Evolutionary conservation across 345 rosid species (phyloP).

Genomic region (Reutealis trisperma): DNA sequence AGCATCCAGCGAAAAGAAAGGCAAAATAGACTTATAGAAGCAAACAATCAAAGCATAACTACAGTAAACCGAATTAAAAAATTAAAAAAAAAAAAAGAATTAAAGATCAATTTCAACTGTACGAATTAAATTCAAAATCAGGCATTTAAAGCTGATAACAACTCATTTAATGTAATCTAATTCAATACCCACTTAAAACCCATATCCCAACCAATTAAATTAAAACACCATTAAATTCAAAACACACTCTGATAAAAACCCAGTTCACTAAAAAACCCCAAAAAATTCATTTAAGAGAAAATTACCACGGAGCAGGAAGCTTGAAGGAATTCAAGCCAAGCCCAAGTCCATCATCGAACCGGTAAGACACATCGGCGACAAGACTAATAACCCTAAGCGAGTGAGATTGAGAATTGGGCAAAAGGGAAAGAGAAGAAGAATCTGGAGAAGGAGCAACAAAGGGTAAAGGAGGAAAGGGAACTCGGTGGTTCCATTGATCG

Average conservation of each 20-base stretch:
- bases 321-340: slow-evolving; percentile 50
- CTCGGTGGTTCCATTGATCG: slow-evolving; percentile 63
- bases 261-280: neutral
- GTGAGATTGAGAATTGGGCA: slow-evolving; percentile 22
- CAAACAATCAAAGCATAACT: neutral
- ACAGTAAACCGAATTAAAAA: neutral
- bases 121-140: neutral
- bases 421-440: slow-evolving; percentile 17
- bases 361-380: slow-evolving; percentile 40
- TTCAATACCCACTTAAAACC: neutral
- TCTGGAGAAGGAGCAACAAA: slow-evolving; percentile 41
- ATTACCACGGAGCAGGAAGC: slow-evolving; percentile 90
- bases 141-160: neutral
- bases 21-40: neutral
- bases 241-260: neutral
- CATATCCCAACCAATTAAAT: neutral
- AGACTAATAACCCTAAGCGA: slow-evolving; percentile 25
- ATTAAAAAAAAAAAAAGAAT: neutral
- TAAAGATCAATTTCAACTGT: neutral
- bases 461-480: slow-evolving; percentile 46
- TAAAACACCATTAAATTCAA: neutral
- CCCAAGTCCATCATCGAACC: slow-evolving; percentile 40
- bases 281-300: slow-evolving; percentile 15
- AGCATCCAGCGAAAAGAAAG: neutral
- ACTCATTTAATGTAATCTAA: neutral